Conservation (phyloP, 805 yeast species). For the Isabelozyma heimii region DNA sequence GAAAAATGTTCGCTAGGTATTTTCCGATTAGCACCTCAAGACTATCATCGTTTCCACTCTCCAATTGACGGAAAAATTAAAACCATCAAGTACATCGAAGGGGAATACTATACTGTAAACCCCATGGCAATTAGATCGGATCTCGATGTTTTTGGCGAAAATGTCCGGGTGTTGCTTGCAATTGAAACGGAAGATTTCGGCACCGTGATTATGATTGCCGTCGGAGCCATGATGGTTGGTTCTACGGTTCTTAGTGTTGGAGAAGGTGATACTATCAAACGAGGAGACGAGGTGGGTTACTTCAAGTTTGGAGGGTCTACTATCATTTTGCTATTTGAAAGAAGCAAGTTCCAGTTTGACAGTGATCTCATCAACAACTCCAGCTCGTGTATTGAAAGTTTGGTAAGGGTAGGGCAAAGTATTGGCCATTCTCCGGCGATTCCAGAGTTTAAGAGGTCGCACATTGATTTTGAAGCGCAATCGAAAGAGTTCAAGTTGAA, state of each 20-base stretch:
- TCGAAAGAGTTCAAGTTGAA: slow-evolving; percentile 45
- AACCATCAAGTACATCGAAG: slow-evolving; percentile 66
- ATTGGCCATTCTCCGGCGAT: slow-evolving; percentile 68
- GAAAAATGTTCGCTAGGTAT: slow-evolving; percentile 63
- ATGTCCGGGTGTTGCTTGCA: slow-evolving; percentile 75
- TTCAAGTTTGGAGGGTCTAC: slow-evolving; percentile 98
- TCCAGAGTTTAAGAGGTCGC: slow-evolving; percentile 48
- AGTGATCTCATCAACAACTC: slow-evolving; percentile 73
- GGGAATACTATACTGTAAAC: slow-evolving; percentile 93
- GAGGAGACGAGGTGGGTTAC: slow-evolving; percentile 88
- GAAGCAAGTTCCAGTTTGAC: slow-evolving; percentile 56
- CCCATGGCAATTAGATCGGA: slow-evolving; percentile 94
- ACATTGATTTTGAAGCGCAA: slow-evolving; percentile 43
- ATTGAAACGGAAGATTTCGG: slow-evolving; percentile 79
- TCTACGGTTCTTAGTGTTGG: slow-evolving; percentile 71
- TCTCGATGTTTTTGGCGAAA: slow-evolving; percentile 91
- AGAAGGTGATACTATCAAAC: slow-evolving; percentile 53
- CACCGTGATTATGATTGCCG: slow-evolving; percentile 68
- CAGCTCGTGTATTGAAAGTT: slow-evolving; percentile 67
- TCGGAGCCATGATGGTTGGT: slow-evolving; percentile 99
- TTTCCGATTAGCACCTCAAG: slow-evolving; percentile 94
- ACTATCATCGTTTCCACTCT: slow-evolving; percentile 88
- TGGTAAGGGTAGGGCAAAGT: slow-evolving; percentile 87
- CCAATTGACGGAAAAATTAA: slow-evolving; percentile 79
- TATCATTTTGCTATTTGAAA: slow-evolving; percentile 61